Conservation (phyloP, 2,329 filamentous ascomycete species). For the Helicocarpus griseus region DNA sequence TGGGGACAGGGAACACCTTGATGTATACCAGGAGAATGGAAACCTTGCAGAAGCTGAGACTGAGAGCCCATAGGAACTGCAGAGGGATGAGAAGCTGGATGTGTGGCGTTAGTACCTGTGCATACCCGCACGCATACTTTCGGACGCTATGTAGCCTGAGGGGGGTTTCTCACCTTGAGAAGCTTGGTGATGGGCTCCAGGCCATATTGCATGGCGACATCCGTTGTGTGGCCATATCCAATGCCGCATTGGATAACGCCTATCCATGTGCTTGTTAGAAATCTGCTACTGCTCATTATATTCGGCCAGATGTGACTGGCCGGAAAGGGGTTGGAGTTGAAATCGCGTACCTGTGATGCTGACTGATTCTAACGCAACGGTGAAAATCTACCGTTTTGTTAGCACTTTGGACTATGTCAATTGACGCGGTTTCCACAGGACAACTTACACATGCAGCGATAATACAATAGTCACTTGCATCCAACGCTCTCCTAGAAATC, state of each 20-base stretch:
- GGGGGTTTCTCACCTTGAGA: background rate
- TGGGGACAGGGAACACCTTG: slow-evolving; percentile 13
- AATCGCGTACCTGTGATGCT: slow-evolving; percentile 13
- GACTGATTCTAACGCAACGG: slow-evolving; percentile 16
- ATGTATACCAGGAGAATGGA: slow-evolving; percentile 17
- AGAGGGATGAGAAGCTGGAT: slow-evolving; percentile 16
- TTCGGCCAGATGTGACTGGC: too few species aligned
- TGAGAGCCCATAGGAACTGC: slow-evolving; percentile 19
- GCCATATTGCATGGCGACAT: slow-evolving; percentile 13
- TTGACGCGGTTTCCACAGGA: background rate
- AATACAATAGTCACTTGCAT: slow-evolving; percentile 15
- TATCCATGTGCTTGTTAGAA: background rate
- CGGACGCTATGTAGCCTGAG: background rate
- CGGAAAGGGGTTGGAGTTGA: background rate
- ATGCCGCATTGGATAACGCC: slow-evolving; percentile 15
- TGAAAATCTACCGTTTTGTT: slow-evolving; percentile 12
- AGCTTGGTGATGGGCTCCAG: slow-evolving; percentile 15
- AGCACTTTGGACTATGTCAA: background rate
- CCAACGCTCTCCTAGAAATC: slow-evolving; percentile 14
- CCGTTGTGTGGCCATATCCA: slow-evolving; percentile 14
- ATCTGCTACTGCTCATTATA: too few species aligned
- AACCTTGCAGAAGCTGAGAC: slow-evolving; percentile 17
- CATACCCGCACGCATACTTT: background rate
- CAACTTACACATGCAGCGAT: slow-evolving; percentile 15
- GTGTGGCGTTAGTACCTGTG: background rate